Conservation (phyloP, 1,284 basidiomycete genomes). For the Termitomyces sp. region DNA sequence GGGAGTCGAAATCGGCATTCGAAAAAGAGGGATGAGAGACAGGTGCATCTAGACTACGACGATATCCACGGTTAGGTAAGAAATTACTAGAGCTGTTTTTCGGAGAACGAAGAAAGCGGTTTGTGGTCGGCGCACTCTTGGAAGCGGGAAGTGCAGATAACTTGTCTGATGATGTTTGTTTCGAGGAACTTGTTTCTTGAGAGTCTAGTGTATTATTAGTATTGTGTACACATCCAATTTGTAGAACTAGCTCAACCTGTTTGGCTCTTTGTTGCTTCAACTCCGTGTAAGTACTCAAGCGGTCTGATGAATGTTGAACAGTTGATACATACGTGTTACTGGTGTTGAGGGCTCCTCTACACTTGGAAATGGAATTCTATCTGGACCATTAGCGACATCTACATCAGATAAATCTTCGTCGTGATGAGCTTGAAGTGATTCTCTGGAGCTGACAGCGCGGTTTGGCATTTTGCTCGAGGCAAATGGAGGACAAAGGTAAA, state of each 20-base stretch:
- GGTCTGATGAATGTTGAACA: not conserved
- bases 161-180: constrained; percentile 40
- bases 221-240: too few relatives aligned
- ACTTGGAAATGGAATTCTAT: constrained; percentile 5
- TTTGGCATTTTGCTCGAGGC: not conserved
- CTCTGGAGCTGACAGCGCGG: not conserved
- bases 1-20: constrained; percentile 19
- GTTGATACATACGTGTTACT: constrained; percentile 1
- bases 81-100: constrained; percentile 15
- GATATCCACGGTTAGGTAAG: constrained; percentile 22
- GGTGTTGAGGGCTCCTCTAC: not conserved
- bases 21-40: constrained; percentile 27
- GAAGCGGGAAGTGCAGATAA: constrained; percentile 33
- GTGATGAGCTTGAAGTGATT: not conserved
- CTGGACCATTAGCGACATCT: not conserved
- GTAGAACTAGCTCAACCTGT: not conserved
- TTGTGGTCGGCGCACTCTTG: constrained; percentile 20
- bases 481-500: not conserved
- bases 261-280: not conserved
- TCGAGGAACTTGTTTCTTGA: constrained; percentile 23
- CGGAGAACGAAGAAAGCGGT: constrained; percentile 22
- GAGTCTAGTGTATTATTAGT: constrained; percentile 10
- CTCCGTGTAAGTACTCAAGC: not conserved
- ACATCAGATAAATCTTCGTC: not conserved
- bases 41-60: constrained; percentile 32